phyloP scores from a whole-genome alignment of 2,329 filamentous ascomycete species.

The Chaetomium olivaceum region DNA sequence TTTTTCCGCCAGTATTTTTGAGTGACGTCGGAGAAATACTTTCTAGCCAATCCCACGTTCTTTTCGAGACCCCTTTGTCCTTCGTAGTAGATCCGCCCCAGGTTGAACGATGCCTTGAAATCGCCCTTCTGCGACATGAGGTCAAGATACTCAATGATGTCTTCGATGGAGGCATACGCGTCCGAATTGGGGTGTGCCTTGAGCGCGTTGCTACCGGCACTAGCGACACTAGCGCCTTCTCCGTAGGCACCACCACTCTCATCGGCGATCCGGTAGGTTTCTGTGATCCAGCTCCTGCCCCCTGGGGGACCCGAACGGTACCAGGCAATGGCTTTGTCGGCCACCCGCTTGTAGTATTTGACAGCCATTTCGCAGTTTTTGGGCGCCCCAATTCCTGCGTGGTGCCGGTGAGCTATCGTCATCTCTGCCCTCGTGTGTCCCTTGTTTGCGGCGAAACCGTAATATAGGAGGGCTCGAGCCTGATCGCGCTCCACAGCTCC shows the following conservation, averaged over 20 bases:
- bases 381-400: constrained; percentile 79
- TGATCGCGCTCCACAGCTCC: constrained; percentile 80
- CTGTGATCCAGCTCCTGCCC: constrained; percentile 72
- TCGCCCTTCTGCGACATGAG: constrained; percentile 89
- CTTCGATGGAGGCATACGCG: constrained; percentile 82
- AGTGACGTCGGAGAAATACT: constrained; percentile 78
- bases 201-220: constrained; percentile 79
- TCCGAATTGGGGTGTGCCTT: constrained; percentile 73
- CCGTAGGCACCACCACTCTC: constrained; percentile 91
- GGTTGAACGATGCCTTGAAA: constrained; percentile 79
- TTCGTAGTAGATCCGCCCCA: constrained; percentile 86
- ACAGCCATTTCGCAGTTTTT: constrained; percentile 83
- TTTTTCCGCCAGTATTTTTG: constrained; percentile 84
- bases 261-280: constrained; percentile 85
- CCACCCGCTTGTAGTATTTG: constrained; percentile 88
- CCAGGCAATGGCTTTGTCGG: constrained; percentile 88
- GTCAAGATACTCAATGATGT: constrained; percentile 92
- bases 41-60: constrained; percentile 71
- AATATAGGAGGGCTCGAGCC: constrained; percentile 87
- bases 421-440: constrained; percentile 88
- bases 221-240: constrained; percentile 87
- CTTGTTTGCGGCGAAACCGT: constrained; percentile 85
- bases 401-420: constrained; percentile 85
- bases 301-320: constrained; percentile 88
- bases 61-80: constrained; percentile 73